phyloP scores from a whole-genome alignment of 2,329 filamentous ascomycete genomes.

The Corinectria fuckeliana region DNA sequence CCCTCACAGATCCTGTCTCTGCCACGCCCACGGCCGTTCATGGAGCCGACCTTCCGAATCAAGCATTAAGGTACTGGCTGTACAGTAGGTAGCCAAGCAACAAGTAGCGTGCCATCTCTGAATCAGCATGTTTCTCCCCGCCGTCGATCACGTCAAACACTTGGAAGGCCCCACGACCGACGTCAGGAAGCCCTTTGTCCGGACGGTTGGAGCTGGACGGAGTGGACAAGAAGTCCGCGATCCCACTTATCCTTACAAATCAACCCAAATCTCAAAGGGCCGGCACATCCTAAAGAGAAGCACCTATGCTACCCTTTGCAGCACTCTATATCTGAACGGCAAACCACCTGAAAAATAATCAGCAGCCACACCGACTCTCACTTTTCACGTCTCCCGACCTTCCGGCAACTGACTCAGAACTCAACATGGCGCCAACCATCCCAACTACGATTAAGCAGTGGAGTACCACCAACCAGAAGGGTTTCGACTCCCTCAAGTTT shows the following conservation, averaged over 20 bases:
- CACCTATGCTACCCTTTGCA: background rate
- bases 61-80: too few relatives aligned
- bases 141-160: background rate
- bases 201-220: background rate
- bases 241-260: conserved; percentile 15
- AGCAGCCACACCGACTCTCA: background rate
- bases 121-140: background rate
- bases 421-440: conserved; percentile 36
- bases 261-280: background rate
- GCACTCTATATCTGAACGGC: background rate
- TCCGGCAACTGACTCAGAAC: background rate
- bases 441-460: conserved; percentile 61
- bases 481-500: conserved; percentile 66
- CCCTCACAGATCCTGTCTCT: conserved; percentile 8
- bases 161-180: conserved; percentile 2
- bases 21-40: background rate
- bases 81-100: too few relatives aligned
- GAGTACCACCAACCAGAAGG: conserved; percentile 51
- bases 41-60: background rate
- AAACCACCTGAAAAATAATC: background rate
- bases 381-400: conserved; percentile 8
- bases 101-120: background rate
- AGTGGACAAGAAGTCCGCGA: background rate
- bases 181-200: conserved; percentile 4
- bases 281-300: background rate